Evolutionary conservation across 805 yeast species (phyloP), one percentile per base, ranked within the genome.

Genomic region (Candida anglica): DNA sequence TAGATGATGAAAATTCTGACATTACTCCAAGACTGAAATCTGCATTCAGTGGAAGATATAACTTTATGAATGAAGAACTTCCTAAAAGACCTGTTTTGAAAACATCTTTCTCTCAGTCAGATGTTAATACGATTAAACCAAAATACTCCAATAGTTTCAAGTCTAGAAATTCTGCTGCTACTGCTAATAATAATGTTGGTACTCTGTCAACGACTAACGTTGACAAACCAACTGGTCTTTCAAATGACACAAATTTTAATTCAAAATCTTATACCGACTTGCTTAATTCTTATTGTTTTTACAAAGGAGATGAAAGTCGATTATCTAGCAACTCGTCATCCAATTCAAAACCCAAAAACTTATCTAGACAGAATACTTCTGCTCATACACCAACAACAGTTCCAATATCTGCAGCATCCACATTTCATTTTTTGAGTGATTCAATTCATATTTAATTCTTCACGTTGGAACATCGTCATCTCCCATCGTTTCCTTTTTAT

Each of bases 241-340:
- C 18, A 10, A 32, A 34, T 10, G 44, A 39, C 30, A 31, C 48
- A 18, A 41, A 42, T 22, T 48, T 56, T 37, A 47, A 44, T 36
- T 44, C 56, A 19, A 39, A 41, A 43, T 54, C 43, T 41, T 63
- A 63, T 38, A 47, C 63, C 2, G 64, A 59, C 39, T 50, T 63
- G 38, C 45, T 63, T 34, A 57, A 55, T 34, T 56, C 52, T 20
- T 63, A 58, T 36, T 63, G 69, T 41, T 63, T 63, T 44, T 56
- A 53, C 33, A 58, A 59, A 25, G 56, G 60, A 15, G 34, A 28
- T 11, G 20, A 14, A 35, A 40, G 11, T 32, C 39, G 9, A 30
- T 30, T 37, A 28, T 24, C 19, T 37, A 37, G 26, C 33, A 36
- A 13, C 37, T 36, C 33, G 36, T 38, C 37, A n/a, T 30, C 30